Evolutionary conservation across 1,284 basidiomycete species (phyloP).

Genomic region (Microbotryum silenes-acaulis): DNA sequence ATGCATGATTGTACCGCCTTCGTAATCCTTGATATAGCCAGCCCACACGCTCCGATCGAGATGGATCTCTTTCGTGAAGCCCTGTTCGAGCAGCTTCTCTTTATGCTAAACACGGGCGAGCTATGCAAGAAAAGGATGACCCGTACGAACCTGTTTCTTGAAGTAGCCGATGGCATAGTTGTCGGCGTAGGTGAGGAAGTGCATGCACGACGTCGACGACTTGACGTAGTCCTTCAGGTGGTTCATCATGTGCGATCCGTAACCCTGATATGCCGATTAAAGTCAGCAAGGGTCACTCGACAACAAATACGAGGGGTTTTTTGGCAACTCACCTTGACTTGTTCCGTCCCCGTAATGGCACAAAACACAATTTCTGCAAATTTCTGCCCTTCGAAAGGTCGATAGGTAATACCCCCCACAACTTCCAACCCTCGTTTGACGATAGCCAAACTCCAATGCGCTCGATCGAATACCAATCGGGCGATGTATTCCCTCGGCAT

Average conservation of each 20-base stretch:
- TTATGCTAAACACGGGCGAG: neutral
- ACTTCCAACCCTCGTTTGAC: constrained; percentile 93
- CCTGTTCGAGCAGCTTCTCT: constrained; percentile 39
- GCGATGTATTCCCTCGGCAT: constrained; percentile 99
- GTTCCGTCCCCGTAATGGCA: constrained; percentile 90
- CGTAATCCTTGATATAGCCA: constrained; percentile 99
- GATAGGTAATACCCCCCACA: constrained; percentile 94
- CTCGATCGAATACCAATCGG: constrained; percentile 83
- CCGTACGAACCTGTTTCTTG: constrained; percentile 64
- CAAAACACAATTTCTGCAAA: constrained; percentile 99
- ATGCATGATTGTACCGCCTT: constrained; percentile 99
- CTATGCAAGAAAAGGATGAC: neutral
- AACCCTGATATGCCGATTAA: constrained; percentile 55
- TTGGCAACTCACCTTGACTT: constrained; percentile 71
- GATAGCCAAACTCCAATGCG: constrained; percentile 87
- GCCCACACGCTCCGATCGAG: constrained; percentile 88
- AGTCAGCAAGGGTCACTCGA: neutral
- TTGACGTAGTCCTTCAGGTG: constrained; percentile 92
- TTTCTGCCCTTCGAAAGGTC: constrained; percentile 86
- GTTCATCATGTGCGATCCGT: constrained; percentile 98
- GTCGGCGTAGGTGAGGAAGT: constrained; percentile 97
- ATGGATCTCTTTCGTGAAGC: constrained; percentile 95
- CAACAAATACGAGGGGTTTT: neutral
- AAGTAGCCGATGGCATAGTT: constrained; percentile 96
- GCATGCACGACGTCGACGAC: constrained; percentile 70